Evolutionary conservation across 2,329 filamentous ascomycete genomes (phyloP).

Genomic region (Pezizomycotina sp.): DNA sequence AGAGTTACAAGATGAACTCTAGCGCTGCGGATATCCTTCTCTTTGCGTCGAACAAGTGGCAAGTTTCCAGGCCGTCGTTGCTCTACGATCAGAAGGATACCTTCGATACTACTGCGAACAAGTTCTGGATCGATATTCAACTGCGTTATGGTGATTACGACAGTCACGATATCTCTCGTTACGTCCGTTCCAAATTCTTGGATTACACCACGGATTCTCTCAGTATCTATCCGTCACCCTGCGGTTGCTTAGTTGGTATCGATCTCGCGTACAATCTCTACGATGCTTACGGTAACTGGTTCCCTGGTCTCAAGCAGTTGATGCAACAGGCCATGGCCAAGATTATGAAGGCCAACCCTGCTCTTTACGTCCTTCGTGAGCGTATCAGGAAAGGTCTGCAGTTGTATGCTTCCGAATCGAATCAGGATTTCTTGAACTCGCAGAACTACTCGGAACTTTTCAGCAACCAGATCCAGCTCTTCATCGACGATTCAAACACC

Average conservation of each 20-base stretch:
- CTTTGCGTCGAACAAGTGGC: constrained; percentile 98
- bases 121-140: constrained; percentile 98
- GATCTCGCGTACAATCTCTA: constrained; percentile 97
- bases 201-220: constrained; percentile 98
- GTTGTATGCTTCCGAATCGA: constrained; percentile 93
- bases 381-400: constrained; percentile 97
- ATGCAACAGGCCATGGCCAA: constrained; percentile 98
- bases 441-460: constrained; percentile 99
- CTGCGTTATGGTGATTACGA: constrained; percentile 96
- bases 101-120: constrained; percentile 89
- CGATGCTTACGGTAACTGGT: constrained; percentile 96
- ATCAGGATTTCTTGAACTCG: constrained; percentile 97
- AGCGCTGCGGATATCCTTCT: constrained; percentile 94
- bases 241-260: constrained; percentile 92
- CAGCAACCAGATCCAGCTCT: constrained; percentile 96
- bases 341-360: constrained; percentile 98
- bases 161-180: constrained; percentile 95
- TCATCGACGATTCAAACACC: constrained; percentile 98
- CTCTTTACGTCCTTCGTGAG: constrained; percentile 86
- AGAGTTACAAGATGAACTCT: constrained; percentile 99
- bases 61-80: constrained; percentile 80
- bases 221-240: constrained; percentile 95
- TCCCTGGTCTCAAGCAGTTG: constrained; percentile 88
- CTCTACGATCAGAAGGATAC: constrained; percentile 93
- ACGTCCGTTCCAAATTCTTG: constrained; percentile 92